Conservation (phyloP, 371 early-diverging fungal species). For the Coemansia sp. region DNA sequence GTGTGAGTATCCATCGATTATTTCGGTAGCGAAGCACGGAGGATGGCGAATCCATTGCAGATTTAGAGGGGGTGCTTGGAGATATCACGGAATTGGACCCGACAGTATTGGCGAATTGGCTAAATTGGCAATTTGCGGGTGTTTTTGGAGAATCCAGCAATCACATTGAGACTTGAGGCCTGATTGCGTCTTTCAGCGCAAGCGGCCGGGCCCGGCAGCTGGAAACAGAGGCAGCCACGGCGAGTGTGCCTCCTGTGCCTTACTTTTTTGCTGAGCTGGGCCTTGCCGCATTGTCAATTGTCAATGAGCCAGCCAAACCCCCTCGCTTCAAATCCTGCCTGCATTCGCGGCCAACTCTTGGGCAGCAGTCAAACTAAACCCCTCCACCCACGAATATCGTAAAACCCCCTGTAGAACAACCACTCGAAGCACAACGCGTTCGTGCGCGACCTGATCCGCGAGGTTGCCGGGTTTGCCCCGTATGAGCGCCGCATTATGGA, state of each 20-base stretch:
- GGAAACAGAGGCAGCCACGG: no score
- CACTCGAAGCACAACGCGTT: conserved; percentile 82
- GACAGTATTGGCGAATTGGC: not conserved
- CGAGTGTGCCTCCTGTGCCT: no score
- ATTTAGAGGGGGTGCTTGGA: not conserved
- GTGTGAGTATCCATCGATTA: conserved; percentile 66
- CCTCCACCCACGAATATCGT: not conserved
- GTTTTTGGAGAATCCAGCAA: no score
- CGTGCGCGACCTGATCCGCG: conserved; percentile 92
- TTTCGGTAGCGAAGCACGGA: not conserved
- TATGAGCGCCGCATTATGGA: conserved; percentile 99
- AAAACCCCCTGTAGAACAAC: conserved; percentile 55
- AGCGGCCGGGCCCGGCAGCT: no score
- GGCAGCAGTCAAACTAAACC: not conserved
- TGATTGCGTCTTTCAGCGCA: no score
- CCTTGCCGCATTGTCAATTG: no score
- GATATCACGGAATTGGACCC: no score
- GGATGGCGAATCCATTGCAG: conserved; percentile 19
- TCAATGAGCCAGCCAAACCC: no score
- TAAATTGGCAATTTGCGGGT: not conserved
- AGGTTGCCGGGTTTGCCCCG: conserved; percentile 97
- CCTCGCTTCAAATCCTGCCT: no score
- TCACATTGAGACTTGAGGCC: no score
- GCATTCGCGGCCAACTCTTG: no score
- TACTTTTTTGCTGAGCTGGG: no score